Percentiles rank a stretch among this genome's conserved stretches.
phyloP scores from a whole-genome alignment of 2,329 filamentous ascomycete genomes.

The Colletotrichum eleusines region DNA sequence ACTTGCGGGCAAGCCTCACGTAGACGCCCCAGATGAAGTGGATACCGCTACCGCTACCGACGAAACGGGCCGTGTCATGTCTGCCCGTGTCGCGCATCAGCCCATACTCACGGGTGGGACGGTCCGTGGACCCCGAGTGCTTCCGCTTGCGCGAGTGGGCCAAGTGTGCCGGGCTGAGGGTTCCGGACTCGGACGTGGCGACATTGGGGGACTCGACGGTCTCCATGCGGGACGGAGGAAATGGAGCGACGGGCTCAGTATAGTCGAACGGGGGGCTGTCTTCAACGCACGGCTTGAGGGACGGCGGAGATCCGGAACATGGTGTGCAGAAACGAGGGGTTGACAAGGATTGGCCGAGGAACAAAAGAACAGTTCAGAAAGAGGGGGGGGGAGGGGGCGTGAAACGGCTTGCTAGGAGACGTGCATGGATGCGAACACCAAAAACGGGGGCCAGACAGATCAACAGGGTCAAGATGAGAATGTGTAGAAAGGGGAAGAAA shows the following conservation, averaged over 20 bases:
- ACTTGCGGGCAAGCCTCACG: conserved; percentile 55
- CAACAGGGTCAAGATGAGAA: too few relatives aligned
- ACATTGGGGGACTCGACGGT: conserved; percentile 48
- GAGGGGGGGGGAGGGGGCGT: too few relatives aligned
- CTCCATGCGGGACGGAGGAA: conserved; percentile 44
- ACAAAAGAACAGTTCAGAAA: not conserved
- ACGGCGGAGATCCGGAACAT: conserved; percentile 26
- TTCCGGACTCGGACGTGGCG: conserved; percentile 45
- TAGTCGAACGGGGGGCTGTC: not conserved
- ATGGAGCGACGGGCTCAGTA: not conserved
- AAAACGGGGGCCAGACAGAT: too few relatives aligned
- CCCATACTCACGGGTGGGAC: conserved; percentile 50
- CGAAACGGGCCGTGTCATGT: conserved; percentile 63
- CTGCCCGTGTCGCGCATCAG: conserved; percentile 64
- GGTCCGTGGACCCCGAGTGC: conserved; percentile 45
- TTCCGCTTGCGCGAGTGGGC: conserved; percentile 49
- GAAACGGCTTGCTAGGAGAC: too few relatives aligned
- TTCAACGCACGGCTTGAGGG: conserved; percentile 30
- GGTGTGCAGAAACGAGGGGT: not conserved
- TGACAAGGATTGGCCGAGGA: not conserved
- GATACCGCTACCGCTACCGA: conserved; percentile 70
- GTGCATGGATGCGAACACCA: too few relatives aligned
- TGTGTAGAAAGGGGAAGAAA: too few relatives aligned
- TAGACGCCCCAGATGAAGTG: conserved; percentile 69
- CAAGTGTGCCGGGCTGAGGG: conserved; percentile 41